A percentile compares a stretch with the other conserved stretches of the same genome.
phyloP scores from a whole-genome alignment of 805 yeast genomes.

The Priceomyces melissophilus region DNA sequence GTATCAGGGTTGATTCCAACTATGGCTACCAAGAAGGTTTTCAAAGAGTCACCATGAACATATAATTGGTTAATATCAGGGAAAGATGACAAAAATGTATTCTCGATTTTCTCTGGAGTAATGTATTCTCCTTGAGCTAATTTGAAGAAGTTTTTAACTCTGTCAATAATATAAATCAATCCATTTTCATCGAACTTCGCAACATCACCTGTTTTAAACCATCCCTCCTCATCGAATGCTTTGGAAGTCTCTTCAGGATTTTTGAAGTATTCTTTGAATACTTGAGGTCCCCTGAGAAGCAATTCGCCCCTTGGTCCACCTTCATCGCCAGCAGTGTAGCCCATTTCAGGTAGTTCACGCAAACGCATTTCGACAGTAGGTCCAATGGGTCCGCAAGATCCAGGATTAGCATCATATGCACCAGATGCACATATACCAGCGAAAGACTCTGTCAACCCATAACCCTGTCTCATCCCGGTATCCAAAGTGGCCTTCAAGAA shows the following conservation, averaged over 20 bases:
- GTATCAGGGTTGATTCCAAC: constrained; percentile 23
- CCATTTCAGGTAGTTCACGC: constrained; percentile 62
- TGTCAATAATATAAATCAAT: constrained; percentile 45
- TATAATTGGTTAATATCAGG: constrained; percentile 27
- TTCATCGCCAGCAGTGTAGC: constrained; percentile 35
- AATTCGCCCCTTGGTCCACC: constrained; percentile 50
- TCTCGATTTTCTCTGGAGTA: constrained; percentile 40
- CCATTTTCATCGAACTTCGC: constrained; percentile 29
- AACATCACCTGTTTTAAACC: constrained; percentile 60
- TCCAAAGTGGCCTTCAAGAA: constrained; percentile 63
- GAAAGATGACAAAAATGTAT: constrained; percentile 26
- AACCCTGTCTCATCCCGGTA: constrained; percentile 63
- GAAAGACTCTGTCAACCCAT: constrained; percentile 67
- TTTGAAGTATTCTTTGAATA: constrained; percentile 49
- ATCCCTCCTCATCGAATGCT: constrained; percentile 45
- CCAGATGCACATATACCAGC: constrained; percentile 48
- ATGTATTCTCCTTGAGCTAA: constrained; percentile 43
- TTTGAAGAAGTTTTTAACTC: constrained; percentile 45
- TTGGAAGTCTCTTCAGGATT: constrained; percentile 47
- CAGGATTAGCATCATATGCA: constrained; percentile 40
- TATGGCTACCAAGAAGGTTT: constrained; percentile 27
- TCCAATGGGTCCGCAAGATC: constrained; percentile 41
- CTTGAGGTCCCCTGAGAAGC: constrained; percentile 54
- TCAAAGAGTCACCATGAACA: constrained; percentile 31
- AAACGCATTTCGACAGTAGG: constrained; percentile 51